A percentile compares a stretch with the other conserved stretches of the same genome.
phyloP scores from a whole-genome alignment of 2,329 filamentous ascomycete genomes.

The Penicillium janthinellum region DNA sequence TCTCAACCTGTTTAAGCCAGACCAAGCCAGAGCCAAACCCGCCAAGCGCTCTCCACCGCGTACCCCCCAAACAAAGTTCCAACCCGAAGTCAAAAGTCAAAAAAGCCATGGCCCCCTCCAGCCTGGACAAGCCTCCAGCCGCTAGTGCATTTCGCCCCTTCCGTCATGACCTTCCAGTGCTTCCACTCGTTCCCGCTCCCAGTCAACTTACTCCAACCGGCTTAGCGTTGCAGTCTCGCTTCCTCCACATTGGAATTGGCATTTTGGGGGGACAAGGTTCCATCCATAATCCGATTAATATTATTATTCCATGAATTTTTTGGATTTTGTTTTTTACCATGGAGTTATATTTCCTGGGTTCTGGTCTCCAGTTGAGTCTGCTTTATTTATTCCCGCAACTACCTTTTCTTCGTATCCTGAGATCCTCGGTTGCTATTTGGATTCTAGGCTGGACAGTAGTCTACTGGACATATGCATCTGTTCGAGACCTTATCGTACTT shows the following conservation, averaged over 20 bases:
- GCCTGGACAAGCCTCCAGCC: neutral
- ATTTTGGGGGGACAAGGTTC: constrained; percentile 2
- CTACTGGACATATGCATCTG: neutral
- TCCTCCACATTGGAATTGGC: constrained; percentile 11
- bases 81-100: constrained; percentile 1
- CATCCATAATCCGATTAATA: too few relatives aligned
- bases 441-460: neutral
- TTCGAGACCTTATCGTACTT: neutral
- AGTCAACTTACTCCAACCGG: constrained; percentile 17
- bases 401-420: too few relatives aligned
- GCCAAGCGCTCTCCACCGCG: too few relatives aligned
- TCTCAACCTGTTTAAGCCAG: neutral
- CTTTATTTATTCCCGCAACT: neutral
- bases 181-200: constrained; percentile 11
- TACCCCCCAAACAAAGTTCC: neutral
- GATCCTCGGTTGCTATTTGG: neutral
- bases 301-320: neutral
- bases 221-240: constrained; percentile 8
- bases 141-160: constrained; percentile 28
- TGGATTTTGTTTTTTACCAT: neutral
- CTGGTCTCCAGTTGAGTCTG: neutral
- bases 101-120: constrained; percentile 2
- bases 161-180: constrained; percentile 22
- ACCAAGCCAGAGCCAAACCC: neutral
- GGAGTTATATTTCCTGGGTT: neutral